Evolutionary conservation across 805 yeast species (phyloP), one percentile per base, ranked within the genome.

Genomic region (Wickerhamomyces canadensis): DNA sequence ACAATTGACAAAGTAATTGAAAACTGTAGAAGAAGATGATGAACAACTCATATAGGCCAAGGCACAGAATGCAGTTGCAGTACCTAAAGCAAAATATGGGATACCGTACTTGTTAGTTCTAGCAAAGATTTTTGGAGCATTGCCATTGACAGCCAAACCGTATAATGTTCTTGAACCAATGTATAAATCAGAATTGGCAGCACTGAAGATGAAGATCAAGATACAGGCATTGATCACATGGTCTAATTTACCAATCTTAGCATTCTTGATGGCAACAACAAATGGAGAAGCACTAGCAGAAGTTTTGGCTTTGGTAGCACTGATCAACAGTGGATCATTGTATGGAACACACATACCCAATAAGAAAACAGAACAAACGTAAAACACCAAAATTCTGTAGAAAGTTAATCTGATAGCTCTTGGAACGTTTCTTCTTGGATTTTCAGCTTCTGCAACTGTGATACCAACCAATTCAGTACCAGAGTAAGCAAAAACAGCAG

Each of bases 221-320:
- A 87, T 81, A 57, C 85, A 78, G 3, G 80, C 91, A 57, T 87
- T 87, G 52, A 87, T 67, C 34, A 87, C 70, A 48, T 80, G 83
- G 27, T 88, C 88, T 44, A 86, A 64, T 1, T 76, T 89, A 8
- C 57, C 51, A 44, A 85, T 84, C 15, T 68, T 59, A 14, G 87
- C 84, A 47, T 72, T 73, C 44, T 72, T 72, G 52, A 85, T 80
- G 33, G 95, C 95, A 52, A 84, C 79, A 36, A 84, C 89, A 52
- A 84, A 85, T 27, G 95, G 95, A 13, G 93, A 82, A 16, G 91
- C 88, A 28, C 81, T 71, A 3, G 89, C 87, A 30, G 67, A 66
- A 2, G 74, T 61, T n/a, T 61, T 37, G 9, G 63, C 57, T 35
- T 76, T 70, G 14, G 76, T 69, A 13, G 78, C 78, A 37, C 58